phyloP scores from a whole-genome alignment of 441 rosid species.

The Dalechampia spathulata region DNA sequence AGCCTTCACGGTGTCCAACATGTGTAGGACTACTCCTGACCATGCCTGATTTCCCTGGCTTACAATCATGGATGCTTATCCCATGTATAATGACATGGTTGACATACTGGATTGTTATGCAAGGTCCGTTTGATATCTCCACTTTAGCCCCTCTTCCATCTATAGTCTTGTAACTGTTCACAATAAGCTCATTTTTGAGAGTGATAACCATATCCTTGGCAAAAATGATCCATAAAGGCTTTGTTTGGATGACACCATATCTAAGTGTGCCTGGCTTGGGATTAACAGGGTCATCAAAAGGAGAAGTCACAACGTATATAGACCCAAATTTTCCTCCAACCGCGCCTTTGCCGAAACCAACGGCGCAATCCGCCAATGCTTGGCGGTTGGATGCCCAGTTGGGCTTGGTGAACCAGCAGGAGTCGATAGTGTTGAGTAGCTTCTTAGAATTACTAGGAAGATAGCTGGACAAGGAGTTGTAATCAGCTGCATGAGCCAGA shows the following conservation, averaged over 20 bases:
- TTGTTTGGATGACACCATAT: slow-evolving; percentile 65
- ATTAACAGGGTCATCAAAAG: slow-evolving; percentile 57
- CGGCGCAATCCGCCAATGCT: slow-evolving; percentile 61
- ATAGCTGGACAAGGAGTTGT: slow-evolving; percentile 19
- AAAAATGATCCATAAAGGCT: slow-evolving; percentile 77
- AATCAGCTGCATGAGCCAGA: slow-evolving; percentile 11
- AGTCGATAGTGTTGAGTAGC: slow-evolving; percentile 55
- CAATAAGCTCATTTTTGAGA: slow-evolving; percentile 57
- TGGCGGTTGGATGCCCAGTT: slow-evolving; percentile 68
- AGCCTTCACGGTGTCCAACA: slow-evolving; percentile 60
- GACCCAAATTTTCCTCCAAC: slow-evolving; percentile 70
- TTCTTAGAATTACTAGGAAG: slow-evolving; percentile 11
- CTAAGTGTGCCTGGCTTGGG: slow-evolving; percentile 77
- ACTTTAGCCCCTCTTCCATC: slow-evolving; percentile 75
- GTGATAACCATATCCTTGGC: slow-evolving; percentile 67
- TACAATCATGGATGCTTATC: slow-evolving; percentile 71
- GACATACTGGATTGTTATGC: slow-evolving; percentile 66
- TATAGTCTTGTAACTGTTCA: slow-evolving; percentile 74
- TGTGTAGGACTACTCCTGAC: slow-evolving; percentile 70
- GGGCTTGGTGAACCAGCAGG: slow-evolving; percentile 66
- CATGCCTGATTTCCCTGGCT: slow-evolving; percentile 55
- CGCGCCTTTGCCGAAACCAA: slow-evolving; percentile 71
- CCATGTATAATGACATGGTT: slow-evolving; percentile 78
- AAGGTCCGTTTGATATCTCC: slow-evolving; percentile 69
- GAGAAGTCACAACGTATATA: slow-evolving; percentile 59